These are phyloP conservation scores for Phialemonium atrogriseum DNA, from an alignment of 2,329 filamentous ascomycete species.

Conservation along the genomic window DNA sequence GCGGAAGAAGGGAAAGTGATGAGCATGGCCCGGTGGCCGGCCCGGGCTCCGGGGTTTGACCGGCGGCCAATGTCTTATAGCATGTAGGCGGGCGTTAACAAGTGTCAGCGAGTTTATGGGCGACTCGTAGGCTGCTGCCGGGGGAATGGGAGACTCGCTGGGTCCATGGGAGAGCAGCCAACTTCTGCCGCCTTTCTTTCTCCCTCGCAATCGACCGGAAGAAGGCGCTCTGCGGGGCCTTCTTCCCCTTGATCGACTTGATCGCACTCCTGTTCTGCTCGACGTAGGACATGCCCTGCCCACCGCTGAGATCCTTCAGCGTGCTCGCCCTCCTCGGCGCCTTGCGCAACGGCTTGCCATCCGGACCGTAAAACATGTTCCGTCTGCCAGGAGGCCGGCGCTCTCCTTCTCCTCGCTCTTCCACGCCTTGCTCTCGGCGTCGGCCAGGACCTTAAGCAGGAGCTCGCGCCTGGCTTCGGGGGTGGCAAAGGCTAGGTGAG, in stretches of 20 bases:
- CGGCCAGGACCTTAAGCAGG: conserved; percentile 60
- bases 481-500: conserved; percentile 71
- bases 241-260: conserved; percentile 52
- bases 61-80: too few species aligned
- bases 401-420: conserved; percentile 27
- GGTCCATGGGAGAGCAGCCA: too few species aligned
- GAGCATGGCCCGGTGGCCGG: too few species aligned
- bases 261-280: conserved; percentile 71
- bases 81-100: too few species aligned
- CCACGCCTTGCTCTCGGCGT: conserved; percentile 40
- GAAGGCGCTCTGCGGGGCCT: conserved; percentile 45
- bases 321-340: conserved; percentile 76
- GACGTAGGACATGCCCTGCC: conserved; percentile 94
- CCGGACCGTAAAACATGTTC: too few species aligned
- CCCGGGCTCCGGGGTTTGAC: too few species aligned
- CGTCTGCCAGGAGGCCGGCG: conserved; percentile 23
- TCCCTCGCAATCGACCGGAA: conserved; percentile 61
- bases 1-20: too few species aligned
- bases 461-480: conserved; percentile 76
- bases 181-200: too few species aligned
- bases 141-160: too few species aligned
- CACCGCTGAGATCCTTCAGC: conserved; percentile 78
- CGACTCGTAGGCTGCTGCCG: too few species aligned
- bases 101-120: too few species aligned
- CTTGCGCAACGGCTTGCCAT: conserved; percentile 25